phyloP scores from a whole-genome alignment of 306 rosid genomes.

The Castanea crenata region DNA sequence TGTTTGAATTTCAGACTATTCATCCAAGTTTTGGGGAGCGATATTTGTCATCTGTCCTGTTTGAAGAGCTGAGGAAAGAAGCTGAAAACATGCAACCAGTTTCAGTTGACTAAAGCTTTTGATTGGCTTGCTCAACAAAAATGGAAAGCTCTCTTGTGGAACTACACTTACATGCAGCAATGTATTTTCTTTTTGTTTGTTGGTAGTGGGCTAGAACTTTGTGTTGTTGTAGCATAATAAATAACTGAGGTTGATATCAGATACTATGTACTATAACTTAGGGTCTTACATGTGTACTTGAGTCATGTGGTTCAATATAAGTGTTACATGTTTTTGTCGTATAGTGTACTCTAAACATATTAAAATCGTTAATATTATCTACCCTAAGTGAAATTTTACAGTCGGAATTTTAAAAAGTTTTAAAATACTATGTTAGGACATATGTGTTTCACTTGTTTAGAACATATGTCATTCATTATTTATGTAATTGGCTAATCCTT shows the following conservation, averaged over 20 bases:
- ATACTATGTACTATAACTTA: no score
- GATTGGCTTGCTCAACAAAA: background rate
- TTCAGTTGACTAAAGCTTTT: conserved; percentile 54
- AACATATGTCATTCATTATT: no score
- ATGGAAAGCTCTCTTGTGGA: conserved; percentile 8
- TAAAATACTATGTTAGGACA: no score
- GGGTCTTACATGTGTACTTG: no score
- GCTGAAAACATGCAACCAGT: conserved; percentile 99
- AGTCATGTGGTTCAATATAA: no score
- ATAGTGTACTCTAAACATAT: no score
- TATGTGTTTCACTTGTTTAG: no score
- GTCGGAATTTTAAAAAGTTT: no score
- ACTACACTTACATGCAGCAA: conserved; percentile 15
- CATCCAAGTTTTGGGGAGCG: conserved; percentile 98
- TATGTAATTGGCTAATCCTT: no score
- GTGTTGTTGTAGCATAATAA: background rate
- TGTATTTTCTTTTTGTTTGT: background rate
- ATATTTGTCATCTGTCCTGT: conserved; percentile 86
- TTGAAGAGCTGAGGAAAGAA: conserved; percentile 74
- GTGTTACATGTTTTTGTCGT: no score
- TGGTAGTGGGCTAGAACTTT: conserved; percentile 11
- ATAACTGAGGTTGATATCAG: background rate
- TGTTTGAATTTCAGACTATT: conserved; percentile 60
- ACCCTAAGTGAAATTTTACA: no score
- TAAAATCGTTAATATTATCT: no score